Evolutionary conservation across 1,139 yeast genomes (phyloP), one percentile per base, ranked within the genome.

Genomic region (Hyphopichia pseudoburtonii): DNA sequence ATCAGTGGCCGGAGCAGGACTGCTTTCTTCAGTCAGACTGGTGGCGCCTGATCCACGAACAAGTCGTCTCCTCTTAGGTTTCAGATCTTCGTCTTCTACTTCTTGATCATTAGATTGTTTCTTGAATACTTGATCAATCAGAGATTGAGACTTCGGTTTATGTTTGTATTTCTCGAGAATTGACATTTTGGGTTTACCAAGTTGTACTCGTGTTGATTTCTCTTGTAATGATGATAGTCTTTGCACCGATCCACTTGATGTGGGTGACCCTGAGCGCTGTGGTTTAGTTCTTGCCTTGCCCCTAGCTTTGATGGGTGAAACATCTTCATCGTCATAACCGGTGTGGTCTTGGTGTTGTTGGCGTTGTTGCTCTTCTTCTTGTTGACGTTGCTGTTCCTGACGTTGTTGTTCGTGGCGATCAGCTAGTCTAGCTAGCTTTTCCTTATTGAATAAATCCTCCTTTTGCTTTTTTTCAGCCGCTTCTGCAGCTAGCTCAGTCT

Each of bases 181-280:
- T 2, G 85, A 75, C 30, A 67, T 63, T 38, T 70, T 75, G 17
- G 79, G 80, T 47, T 70, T 77, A 33, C 64, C 64, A 31, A 79
- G 57, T 22, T 73, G 70, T n/a, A 82, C 84, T 51, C 80, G 82
- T 3, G 86, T 78, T 2, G 80, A 71, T 10, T 55, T 51, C 3
- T 56, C 56, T 2, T 57, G 51, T 3, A 56, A 48, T 3, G 51
- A 38, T 4, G 40, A 45, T 3, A 50, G 36, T 28, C 33, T 37
- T 15, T 39, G 38, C 10, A 48, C 42, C 14, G 28, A 16, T 17
- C 16, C 47, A 30, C 8, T 18, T 25, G 14, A 6, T 14, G n/a
- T n/a, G 3, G 18, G 37, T 7, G 30, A 14, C 4, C 4, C 12
- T 8, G 27, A 14, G n/a, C n/a, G n/a, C 4, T 16, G 31, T 3